Percentiles rank a stretch among this genome's conserved stretches.
phyloP scores from a whole-genome alignment of 2,329 filamentous ascomycete species.

The Trichoderma koningii region DNA sequence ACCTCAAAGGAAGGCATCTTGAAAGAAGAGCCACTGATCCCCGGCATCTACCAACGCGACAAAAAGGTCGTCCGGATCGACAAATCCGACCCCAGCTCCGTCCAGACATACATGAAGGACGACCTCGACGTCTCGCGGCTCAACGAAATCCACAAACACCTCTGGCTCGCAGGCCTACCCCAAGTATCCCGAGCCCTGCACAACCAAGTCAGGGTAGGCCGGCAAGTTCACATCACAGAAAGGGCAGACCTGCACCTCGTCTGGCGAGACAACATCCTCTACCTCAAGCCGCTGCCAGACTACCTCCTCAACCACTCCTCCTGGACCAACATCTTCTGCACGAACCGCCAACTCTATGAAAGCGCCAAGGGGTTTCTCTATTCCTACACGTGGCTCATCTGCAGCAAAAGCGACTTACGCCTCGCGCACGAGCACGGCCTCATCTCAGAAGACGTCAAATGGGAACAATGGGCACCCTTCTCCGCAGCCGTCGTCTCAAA shows the following conservation, averaged over 20 bases:
- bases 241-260: constrained; percentile 14
- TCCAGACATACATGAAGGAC: background rate
- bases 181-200: constrained; percentile 4
- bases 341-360: background rate
- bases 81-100: background rate
- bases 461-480: constrained; percentile 14
- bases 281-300: constrained; percentile 15
- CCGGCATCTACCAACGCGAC: background rate
- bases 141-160: constrained; percentile 16
- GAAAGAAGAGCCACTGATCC: background rate
- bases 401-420: constrained; percentile 20
- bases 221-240: constrained; percentile 5
- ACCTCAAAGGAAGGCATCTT: background rate
- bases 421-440: constrained; percentile 8
- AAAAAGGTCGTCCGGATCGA: background rate
- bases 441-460: background rate
- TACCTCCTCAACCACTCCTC: constrained; percentile 1
- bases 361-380: constrained; percentile 14
- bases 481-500: constrained; percentile 10
- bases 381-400: constrained; percentile 10
- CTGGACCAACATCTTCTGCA: background rate
- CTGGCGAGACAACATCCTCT: constrained; percentile 17
- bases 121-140: constrained; percentile 10
- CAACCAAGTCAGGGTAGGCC: constrained; percentile 10
- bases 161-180: constrained; percentile 16